Conservation (phyloP, 441 rosid species). For the Gossypium trilobum region DNA sequence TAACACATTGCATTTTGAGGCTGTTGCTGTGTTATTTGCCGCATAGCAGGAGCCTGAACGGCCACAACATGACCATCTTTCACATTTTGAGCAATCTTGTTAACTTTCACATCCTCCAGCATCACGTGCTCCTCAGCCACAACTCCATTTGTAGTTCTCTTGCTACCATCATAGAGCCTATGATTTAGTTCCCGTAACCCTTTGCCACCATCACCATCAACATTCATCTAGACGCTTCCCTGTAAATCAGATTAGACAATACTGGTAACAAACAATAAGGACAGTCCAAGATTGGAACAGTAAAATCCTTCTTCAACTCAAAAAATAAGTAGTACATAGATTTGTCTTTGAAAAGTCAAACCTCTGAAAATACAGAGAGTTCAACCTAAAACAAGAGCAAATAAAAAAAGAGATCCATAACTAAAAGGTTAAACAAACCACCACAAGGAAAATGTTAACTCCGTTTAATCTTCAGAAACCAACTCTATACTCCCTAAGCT, state of each 20-base stretch:
- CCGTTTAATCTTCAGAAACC: slow-evolving; percentile 4
- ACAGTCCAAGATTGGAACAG: slow-evolving; percentile 16
- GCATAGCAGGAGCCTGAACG: slow-evolving; percentile 23
- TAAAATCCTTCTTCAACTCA: slow-evolving; percentile 14
- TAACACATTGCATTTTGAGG: slow-evolving; percentile 35
- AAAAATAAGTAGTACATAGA: slow-evolving; percentile 23
- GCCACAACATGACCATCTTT: slow-evolving; percentile 32
- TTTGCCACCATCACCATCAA: slow-evolving; percentile 25
- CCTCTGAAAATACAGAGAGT: slow-evolving; percentile 24
- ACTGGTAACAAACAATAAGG: slow-evolving; percentile 20
- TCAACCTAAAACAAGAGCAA: slow-evolving; percentile 18
- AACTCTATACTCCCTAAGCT: slow-evolving; percentile 9
- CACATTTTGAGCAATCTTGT: slow-evolving; percentile 26
- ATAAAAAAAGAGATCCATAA: slow-evolving; percentile 16
- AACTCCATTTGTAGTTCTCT: slow-evolving; percentile 20
- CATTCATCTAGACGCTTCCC: slow-evolving; percentile 35
- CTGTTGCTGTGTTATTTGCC: slow-evolving; percentile 35
- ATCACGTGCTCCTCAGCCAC: slow-evolving; percentile 17
- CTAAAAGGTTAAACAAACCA: slow-evolving; percentile 10
- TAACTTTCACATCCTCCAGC: slow-evolving; percentile 22
- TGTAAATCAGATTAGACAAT: slow-evolving; percentile 25
- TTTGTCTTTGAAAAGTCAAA: slow-evolving; percentile 23
- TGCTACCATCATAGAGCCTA: slow-evolving; percentile 22
- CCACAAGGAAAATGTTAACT: not conserved
- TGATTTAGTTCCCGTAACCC: slow-evolving; percentile 27